Percentiles rank a stretch among this genome's conserved stretches.
Conservation (phyloP, 2,329 filamentous ascomycete genomes). For the Fusarium redolens region DNA sequence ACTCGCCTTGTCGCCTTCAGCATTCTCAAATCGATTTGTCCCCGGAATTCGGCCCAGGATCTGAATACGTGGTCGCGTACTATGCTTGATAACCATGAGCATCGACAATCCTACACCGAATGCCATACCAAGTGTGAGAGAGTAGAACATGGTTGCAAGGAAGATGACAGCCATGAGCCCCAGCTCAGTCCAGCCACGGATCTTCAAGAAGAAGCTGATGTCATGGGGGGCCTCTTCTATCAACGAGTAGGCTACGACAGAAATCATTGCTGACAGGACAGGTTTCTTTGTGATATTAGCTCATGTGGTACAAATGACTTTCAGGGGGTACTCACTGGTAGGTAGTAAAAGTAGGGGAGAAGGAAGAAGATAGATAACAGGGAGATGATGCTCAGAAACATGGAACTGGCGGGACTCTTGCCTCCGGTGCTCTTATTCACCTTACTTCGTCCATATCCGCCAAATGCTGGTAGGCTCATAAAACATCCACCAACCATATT, state of each 20-base stretch:
- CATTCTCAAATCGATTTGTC: conserved; percentile 87
- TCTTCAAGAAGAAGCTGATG: conserved; percentile 86
- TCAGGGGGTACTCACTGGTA: conserved; percentile 75
- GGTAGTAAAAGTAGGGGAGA: conserved; percentile 91
- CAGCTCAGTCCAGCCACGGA: conserved; percentile 88
- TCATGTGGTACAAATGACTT: neutral
- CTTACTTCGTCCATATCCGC: conserved; percentile 95
- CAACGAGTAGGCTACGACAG: conserved; percentile 92
- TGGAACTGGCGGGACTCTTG: conserved; percentile 91
- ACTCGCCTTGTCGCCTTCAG: conserved; percentile 76
- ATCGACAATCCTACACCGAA: conserved; percentile 92
- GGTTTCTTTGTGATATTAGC: conserved; percentile 73
- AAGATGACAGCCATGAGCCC: conserved; percentile 92
- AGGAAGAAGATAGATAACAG: conserved; percentile 84
- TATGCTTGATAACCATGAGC: conserved; percentile 88
- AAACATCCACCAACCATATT: conserved; percentile 94
- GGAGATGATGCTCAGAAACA: conserved; percentile 86
- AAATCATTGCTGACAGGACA: conserved; percentile 92
- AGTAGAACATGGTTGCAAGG: conserved; percentile 92
- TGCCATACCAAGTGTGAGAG: conserved; percentile 91
- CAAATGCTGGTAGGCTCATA: conserved; percentile 92
- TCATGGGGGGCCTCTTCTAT: conserved; percentile 97
- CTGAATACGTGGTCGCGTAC: conserved; percentile 92
- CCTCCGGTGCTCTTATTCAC: conserved; percentile 93
- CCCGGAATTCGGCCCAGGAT: conserved; percentile 91